Conservation (phyloP, 2,329 filamentous ascomycete species). For the Alternaria sp. region DNA sequence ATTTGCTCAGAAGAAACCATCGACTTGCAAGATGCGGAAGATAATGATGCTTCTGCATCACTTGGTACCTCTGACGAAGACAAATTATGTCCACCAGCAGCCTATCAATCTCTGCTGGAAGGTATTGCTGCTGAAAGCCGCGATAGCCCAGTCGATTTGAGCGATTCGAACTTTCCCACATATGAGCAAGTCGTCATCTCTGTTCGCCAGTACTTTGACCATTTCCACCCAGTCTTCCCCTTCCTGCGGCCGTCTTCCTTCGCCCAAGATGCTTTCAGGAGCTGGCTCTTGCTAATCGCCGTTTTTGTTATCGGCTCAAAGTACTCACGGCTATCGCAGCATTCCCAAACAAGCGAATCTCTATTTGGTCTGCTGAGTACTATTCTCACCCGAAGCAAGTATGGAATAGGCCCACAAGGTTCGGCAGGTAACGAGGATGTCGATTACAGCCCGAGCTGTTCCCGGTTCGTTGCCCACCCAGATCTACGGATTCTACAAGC, state of each 20-base stretch:
- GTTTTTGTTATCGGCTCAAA: constrained; percentile 36
- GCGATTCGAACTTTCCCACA: constrained; percentile 25
- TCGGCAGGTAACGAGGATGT: neutral
- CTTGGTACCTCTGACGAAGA: neutral
- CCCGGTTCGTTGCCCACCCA: neutral
- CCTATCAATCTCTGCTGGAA: constrained; percentile 9
- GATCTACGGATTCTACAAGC: constrained; percentile 10
- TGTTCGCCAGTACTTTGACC: constrained; percentile 32
- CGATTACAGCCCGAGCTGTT: neutral
- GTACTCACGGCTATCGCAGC: constrained; percentile 15
- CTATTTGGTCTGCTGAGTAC: constrained; percentile 3
- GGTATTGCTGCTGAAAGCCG: constrained; percentile 10
- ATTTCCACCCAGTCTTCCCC: constrained; percentile 37
- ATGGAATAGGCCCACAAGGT: neutral
- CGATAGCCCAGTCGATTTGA: constrained; percentile 1
- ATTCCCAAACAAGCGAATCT: neutral
- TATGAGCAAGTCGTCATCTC: constrained; percentile 24
- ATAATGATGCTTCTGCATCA: neutral
- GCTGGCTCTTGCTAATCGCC: constrained; percentile 32
- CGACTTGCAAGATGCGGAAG: neutral
- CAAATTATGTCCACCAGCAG: neutral
- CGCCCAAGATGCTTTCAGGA: neutral
- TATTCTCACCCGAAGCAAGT: neutral
- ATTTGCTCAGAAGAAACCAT: neutral
- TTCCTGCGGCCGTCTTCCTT: constrained; percentile 34